Percentiles rank a stretch among this genome's conserved stretches.
Evolutionary conservation across 345 rosid genomes (phyloP).

Genomic region (Ceriops zippeliana): DNA sequence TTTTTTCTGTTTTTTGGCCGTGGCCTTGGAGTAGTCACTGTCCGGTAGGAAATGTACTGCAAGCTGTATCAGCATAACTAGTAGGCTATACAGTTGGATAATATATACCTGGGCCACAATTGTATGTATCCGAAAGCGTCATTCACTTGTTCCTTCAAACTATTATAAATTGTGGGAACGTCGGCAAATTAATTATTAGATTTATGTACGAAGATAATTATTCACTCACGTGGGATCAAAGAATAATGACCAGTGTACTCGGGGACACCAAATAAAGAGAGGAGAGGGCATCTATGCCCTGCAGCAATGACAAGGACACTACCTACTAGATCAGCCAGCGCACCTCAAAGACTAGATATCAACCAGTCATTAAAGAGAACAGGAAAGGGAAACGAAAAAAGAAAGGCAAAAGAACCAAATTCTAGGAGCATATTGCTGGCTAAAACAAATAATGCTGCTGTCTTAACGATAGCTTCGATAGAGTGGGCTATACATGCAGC

Average conservation of each 20-base stretch:
- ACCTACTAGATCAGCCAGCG: no score
- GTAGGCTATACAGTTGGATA: no score
- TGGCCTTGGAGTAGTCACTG: no score
- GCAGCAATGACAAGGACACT: no score
- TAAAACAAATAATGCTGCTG: not conserved
- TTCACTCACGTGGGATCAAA: not conserved
- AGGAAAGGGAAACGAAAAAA: not conserved
- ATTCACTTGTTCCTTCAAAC: no score
- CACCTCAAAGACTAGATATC: not conserved
- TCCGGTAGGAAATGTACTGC: no score
- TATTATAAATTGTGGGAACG: no score
- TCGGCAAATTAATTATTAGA: not conserved
- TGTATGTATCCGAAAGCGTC: no score
- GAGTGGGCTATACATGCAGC: conserved; percentile 92
- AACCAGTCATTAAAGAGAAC: not conserved
- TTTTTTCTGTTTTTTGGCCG: no score
- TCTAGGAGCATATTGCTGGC: not conserved
- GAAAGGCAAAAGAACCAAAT: not conserved
- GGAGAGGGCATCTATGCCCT: no score
- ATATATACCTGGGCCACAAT: no score
- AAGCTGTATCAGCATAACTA: no score
- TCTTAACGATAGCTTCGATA: conserved; percentile 76
- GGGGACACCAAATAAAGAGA: not conserved
- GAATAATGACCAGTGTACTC: not conserved
- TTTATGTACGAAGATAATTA: not conserved